Conservation (phyloP, 306 rosid species). For the Quercus cerris region DNA sequence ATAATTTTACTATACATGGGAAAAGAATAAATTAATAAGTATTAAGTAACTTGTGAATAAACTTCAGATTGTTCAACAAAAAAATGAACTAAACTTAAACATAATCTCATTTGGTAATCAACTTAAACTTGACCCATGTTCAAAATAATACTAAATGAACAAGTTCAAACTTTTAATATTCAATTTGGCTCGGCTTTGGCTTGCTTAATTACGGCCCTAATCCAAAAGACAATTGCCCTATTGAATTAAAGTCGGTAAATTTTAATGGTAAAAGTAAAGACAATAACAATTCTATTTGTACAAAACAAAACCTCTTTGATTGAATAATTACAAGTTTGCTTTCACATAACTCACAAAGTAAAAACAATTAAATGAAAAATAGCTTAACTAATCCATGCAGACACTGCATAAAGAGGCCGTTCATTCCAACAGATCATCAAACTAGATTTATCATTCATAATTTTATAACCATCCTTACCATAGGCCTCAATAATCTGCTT, state of each 20-base stretch:
- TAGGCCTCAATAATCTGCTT: constrained; percentile 10
- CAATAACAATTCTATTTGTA: not conserved
- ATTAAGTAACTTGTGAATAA: too few relatives aligned
- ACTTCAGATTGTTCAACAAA: too few relatives aligned
- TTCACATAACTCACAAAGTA: not conserved
- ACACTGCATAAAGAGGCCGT: constrained; percentile 22
- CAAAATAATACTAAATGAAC: too few relatives aligned
- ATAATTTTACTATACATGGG: too few relatives aligned
- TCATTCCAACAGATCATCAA: constrained; percentile 20
- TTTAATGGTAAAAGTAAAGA: not conserved
- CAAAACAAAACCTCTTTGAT: not conserved
- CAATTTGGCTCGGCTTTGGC: fast-evolving
- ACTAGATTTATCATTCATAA: not conserved
- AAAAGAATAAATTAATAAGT: too few relatives aligned
- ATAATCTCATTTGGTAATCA: too few relatives aligned
- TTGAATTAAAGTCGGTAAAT: not conserved
- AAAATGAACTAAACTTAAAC: too few relatives aligned
- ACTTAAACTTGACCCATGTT: too few relatives aligned
- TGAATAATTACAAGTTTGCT: not conserved
- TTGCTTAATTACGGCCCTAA: too few relatives aligned
- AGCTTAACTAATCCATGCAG: constrained; percentile 17
- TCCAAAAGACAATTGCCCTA: too few relatives aligned
- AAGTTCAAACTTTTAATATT: too few relatives aligned
- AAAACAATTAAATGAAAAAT: not conserved
- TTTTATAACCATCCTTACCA: not conserved